A percentile compares a stretch with the other conserved stretches of the same genome.
Conservation (phyloP, 2,329 filamentous ascomycete species). For the Colletotrichum musae region DNA sequence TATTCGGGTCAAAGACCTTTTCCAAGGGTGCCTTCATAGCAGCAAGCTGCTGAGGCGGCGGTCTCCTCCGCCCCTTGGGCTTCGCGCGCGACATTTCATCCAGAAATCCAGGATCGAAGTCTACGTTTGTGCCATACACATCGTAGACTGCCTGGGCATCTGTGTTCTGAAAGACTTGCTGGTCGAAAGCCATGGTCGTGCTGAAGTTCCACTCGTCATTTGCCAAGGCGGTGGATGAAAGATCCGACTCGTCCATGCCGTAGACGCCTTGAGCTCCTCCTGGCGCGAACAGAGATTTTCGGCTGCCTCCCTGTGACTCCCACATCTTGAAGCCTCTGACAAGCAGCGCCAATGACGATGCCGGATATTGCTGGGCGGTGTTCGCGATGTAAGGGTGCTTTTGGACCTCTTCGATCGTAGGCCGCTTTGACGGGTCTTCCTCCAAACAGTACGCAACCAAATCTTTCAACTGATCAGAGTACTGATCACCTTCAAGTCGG, state of each 20-base stretch:
- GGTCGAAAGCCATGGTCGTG: constrained; percentile 75
- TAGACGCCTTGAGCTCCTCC: constrained; percentile 71
- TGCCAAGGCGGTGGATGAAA: constrained; percentile 60
- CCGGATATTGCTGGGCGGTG: constrained; percentile 75
- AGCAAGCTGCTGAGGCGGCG: constrained; percentile 71
- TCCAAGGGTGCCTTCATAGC: constrained; percentile 72
- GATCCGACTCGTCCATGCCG: constrained; percentile 51
- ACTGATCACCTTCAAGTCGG: constrained; percentile 78
- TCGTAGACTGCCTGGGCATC: constrained; percentile 73
- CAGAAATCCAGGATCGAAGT: constrained; percentile 60
- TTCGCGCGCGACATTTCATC: constrained; percentile 67
- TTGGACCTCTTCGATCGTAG: constrained; percentile 78
- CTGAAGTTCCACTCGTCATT: constrained; percentile 79
- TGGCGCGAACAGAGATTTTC: constrained; percentile 74
- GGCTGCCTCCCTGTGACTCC: constrained; percentile 81
- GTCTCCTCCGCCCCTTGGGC: constrained; percentile 66
- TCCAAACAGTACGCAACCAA: constrained; percentile 82
- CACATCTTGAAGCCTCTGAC: constrained; percentile 82
- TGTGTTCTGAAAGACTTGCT: constrained; percentile 66
- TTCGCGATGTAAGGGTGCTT: constrained; percentile 78
- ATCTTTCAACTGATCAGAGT: constrained; percentile 77
- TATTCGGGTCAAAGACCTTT: constrained; percentile 77
- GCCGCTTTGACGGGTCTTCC: constrained; percentile 77
- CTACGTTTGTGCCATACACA: constrained; percentile 71
- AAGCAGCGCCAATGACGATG: constrained; percentile 73